Percentiles rank a stretch among this genome's conserved stretches.
phyloP scores from a whole-genome alignment of 2,329 filamentous ascomycete genomes.

The Colletotrichum australisinense region DNA sequence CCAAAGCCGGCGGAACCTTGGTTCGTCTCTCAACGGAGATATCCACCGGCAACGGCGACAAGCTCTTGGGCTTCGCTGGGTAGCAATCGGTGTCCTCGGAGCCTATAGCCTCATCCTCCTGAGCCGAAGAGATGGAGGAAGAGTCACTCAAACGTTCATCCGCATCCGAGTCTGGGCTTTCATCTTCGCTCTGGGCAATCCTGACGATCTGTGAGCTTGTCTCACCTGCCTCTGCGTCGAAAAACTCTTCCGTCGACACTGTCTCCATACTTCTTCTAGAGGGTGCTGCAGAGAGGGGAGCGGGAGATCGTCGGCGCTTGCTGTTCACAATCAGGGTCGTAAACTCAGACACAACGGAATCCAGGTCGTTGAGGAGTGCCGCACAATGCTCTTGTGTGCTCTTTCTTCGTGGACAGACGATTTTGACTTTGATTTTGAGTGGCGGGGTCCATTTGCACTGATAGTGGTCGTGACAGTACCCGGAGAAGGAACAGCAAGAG shows the following conservation, averaged over 20 bases:
- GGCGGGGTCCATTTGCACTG: slow-evolving; percentile 45
- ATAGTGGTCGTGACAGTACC: slow-evolving; percentile 46
- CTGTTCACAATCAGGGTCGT: slow-evolving; percentile 80
- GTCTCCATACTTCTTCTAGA: slow-evolving; percentile 82
- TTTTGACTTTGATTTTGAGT: slow-evolving; percentile 50
- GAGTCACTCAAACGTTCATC: slow-evolving; percentile 66
- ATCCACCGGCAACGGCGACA: slow-evolving; percentile 81
- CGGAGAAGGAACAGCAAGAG: slow-evolving; percentile 56
- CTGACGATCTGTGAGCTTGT: slow-evolving; percentile 76
- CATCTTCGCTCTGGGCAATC: slow-evolving; percentile 78
- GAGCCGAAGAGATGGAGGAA: slow-evolving; percentile 68
- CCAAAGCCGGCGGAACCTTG: slow-evolving; percentile 78
- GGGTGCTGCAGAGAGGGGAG: slow-evolving; percentile 56
- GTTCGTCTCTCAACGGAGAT: slow-evolving; percentile 73
- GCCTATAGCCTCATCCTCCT: slow-evolving; percentile 67
- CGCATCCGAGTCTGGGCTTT: slow-evolving; percentile 66
- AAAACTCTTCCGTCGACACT: slow-evolving; percentile 87
- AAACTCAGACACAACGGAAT: slow-evolving; percentile 86
- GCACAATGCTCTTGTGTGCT: slow-evolving; percentile 85
- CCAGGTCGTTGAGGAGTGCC: slow-evolving; percentile 85
- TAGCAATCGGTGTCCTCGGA: slow-evolving; percentile 74
- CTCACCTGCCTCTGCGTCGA: slow-evolving; percentile 83
- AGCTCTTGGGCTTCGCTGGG: slow-evolving; percentile 79
- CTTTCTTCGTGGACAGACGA: slow-evolving; percentile 62
- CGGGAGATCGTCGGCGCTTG: slow-evolving; percentile 77